Percentiles rank a stretch among this genome's conserved stretches.
phyloP scores from a whole-genome alignment of 371 early-diverging fungal genomes.

The Mortierella sp. region DNA sequence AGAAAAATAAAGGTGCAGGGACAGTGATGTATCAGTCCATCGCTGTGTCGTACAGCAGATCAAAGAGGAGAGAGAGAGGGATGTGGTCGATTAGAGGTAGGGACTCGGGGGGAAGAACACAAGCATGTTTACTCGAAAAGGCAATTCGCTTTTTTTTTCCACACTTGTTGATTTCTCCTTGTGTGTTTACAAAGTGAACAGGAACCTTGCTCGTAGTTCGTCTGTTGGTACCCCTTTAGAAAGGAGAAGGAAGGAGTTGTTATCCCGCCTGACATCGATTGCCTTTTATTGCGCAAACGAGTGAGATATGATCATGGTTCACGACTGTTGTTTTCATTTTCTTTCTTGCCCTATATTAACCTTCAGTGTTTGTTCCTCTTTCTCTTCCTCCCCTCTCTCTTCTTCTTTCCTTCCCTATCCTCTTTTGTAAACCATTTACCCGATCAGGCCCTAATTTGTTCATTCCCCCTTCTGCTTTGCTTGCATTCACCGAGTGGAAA shows the following conservation, averaged over 20 bases:
- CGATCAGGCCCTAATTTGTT: background rate
- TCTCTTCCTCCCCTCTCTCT: background rate
- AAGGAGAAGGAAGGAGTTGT: background rate
- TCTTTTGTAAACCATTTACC: conserved; percentile 3
- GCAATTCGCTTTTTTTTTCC: conserved; percentile 33
- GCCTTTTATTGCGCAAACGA: background rate
- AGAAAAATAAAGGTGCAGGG: background rate
- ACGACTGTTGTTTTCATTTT: background rate
- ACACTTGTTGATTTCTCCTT: conserved; percentile 1
- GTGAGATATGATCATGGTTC: background rate
- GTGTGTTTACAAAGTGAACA: background rate
- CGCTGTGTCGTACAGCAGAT: background rate
- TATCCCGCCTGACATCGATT: background rate
- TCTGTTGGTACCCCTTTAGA: background rate
- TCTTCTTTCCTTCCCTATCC: background rate
- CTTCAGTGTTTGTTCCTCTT: background rate
- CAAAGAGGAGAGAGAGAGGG: background rate
- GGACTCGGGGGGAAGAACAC: background rate
- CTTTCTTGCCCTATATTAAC: background rate
- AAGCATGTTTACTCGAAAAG: conserved; percentile 15
- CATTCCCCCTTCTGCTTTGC: background rate
- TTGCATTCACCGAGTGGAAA: background rate
- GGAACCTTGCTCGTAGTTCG: background rate
- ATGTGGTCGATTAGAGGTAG: background rate
- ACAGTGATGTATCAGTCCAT: background rate